Conservation (phyloP, 202 grass and related monocot species). For the Brachypodium distachyon region DNA sequence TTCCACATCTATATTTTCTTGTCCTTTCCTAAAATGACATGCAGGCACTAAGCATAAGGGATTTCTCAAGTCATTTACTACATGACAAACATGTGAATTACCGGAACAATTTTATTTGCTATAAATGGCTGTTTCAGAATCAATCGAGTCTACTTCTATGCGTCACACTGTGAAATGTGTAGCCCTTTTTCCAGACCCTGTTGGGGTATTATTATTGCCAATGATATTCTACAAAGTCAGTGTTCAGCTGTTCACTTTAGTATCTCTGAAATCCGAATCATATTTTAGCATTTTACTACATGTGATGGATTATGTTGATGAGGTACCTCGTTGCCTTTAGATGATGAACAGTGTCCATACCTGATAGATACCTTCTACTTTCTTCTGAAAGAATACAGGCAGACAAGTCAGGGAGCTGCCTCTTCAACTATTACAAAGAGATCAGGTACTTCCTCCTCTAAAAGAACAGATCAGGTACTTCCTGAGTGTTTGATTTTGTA, state of each 20-base stretch:
- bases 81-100: slow-evolving; percentile 67
- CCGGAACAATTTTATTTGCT: slow-evolving; percentile 56
- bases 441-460: slow-evolving; percentile 16
- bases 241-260: neutral
- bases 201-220: slow-evolving; percentile 79
- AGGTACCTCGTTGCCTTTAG: slow-evolving; percentile 3
- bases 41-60: slow-evolving; percentile 50
- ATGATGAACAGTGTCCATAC: slow-evolving; percentile 61
- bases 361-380: slow-evolving; percentile 56
- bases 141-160: slow-evolving; percentile 7
- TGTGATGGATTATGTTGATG: neutral
- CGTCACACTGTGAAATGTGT: too few relatives aligned
- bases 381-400: slow-evolving; percentile 34
- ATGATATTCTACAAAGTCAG: slow-evolving; percentile 49
- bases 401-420: slow-evolving; percentile 5
- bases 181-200: slow-evolving; percentile 5
- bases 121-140: slow-evolving; percentile 47
- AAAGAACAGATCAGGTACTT: too few relatives aligned
- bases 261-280: neutral
- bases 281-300: neutral
- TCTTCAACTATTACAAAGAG: slow-evolving; percentile 1
- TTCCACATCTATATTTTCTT: too few relatives aligned
- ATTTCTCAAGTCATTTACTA: slow-evolving; percentile 61
- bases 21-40: neutral
- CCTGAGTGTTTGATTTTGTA: neutral